Evolutionary conservation across 208 protist genomes (phyloP).

Genomic region (Trypanosoma brucei): DNA sequence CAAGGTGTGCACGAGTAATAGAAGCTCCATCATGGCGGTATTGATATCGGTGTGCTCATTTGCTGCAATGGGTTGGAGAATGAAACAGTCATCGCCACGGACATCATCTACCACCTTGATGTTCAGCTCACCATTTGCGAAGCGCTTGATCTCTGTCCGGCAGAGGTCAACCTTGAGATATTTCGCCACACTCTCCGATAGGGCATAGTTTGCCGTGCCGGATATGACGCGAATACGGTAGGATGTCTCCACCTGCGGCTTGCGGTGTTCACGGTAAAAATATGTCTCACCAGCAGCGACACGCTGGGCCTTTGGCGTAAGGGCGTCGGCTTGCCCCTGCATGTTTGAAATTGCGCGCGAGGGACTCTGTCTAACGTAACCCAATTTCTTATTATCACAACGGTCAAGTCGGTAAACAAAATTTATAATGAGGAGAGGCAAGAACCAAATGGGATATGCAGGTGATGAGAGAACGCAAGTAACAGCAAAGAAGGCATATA

Average conservation of each 20-base stretch:
- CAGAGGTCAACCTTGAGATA: slow-evolving; percentile 74
- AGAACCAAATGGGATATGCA: no score
- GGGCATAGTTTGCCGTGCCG: slow-evolving; percentile 75
- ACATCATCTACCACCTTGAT: slow-evolving; percentile 94
- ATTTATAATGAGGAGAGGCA: no score
- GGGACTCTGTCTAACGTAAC: neutral
- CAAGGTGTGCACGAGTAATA: slow-evolving; percentile 87
- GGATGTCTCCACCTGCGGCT: slow-evolving; percentile 73
- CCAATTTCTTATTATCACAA: no score
- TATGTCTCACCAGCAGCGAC: slow-evolving; percentile 75
- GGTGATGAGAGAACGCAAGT: no score
- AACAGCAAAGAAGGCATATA: no score
- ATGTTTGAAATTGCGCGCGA: neutral
- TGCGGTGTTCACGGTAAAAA: slow-evolving; percentile 75
- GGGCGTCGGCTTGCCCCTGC: neutral
- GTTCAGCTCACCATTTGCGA: slow-evolving; percentile 90
- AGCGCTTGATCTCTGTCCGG: slow-evolving; percentile 77
- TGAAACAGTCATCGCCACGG: slow-evolving; percentile 94
- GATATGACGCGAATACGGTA: slow-evolving; percentile 86
- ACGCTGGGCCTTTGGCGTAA: slow-evolving; percentile 36
- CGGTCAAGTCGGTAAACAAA: no score
- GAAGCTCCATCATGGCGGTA: slow-evolving; percentile 89
- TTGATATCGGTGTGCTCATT: slow-evolving; percentile 72
- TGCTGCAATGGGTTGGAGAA: slow-evolving; percentile 91
- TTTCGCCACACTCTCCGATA: slow-evolving; percentile 80